Percentiles rank a stretch among this genome's conserved stretches.
phyloP scores from a whole-genome alignment of 1,284 basidiomycete genomes.

The Leucoagaricus sp. region DNA sequence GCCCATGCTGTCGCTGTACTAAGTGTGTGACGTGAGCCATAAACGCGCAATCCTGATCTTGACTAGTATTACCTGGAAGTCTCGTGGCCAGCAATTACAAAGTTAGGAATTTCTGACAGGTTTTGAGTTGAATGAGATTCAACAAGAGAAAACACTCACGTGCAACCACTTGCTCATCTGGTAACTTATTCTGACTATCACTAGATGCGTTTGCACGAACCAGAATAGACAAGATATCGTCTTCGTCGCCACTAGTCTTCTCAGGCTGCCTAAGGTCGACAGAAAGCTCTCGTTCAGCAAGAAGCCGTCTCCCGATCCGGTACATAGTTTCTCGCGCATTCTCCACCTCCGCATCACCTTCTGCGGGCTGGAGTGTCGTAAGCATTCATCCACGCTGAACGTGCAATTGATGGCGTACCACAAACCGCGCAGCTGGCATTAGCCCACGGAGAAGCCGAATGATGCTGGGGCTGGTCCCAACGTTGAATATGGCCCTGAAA shows the following conservation, averaged over 20 bases:
- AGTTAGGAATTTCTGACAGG: constrained; percentile 54
- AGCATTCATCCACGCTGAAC: background rate
- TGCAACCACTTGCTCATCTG: constrained; percentile 72
- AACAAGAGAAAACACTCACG: constrained; percentile 47
- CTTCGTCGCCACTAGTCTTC: constrained; percentile 15
- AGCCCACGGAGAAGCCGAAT: constrained; percentile 33
- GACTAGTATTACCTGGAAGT: constrained; percentile 60
- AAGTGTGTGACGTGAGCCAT: background rate
- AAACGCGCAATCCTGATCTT: background rate
- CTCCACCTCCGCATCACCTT: constrained; percentile 24
- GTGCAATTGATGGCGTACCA: constrained; percentile 26
- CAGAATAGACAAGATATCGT: constrained; percentile 54
- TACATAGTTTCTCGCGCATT: constrained; percentile 29
- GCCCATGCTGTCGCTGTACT: constrained; percentile 56
- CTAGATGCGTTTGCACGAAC: constrained; percentile 66
- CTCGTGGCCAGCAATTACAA: constrained; percentile 75
- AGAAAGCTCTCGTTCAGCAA: constrained; percentile 40
- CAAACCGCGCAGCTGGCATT: constrained; percentile 38
- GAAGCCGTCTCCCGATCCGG: constrained; percentile 44
- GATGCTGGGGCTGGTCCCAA: constrained; percentile 20
- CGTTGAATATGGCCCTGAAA: constrained; percentile 40
- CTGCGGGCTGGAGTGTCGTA: constrained; percentile 20
- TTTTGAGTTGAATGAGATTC: background rate
- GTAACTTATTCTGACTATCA: constrained; percentile 59
- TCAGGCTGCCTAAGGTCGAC: constrained; percentile 19